Evolutionary conservation across 139 green algal species (phyloP), one percentile per base, ranked within the genome.

Genomic region (Picochlorum sp.): DNA sequence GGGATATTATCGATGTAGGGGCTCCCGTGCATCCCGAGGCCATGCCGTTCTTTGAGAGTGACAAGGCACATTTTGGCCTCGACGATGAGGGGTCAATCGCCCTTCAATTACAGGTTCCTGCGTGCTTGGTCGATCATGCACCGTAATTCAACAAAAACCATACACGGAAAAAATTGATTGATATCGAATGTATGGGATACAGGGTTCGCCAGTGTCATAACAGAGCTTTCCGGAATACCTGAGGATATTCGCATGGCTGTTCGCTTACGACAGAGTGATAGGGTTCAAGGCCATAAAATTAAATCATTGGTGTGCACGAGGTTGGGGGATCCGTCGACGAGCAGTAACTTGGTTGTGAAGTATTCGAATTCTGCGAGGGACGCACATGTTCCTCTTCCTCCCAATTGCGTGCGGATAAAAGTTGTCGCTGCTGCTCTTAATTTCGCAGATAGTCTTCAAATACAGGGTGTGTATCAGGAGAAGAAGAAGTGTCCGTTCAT

Each of bases 401-500:
- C 69, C 8, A 74, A 67, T 16, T 45, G 59, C 5, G 68, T 86
- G 6, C 50, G 76, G 4, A 75, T 89, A 9, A 62, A 62, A 4
- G 69, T 87, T 4, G 16, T 60, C 4, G 70, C 81, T 8, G 77
- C 78, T 0, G 68, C 63, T 26, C 62, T 92, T 10, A 91, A 92
- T 57, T 92, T 91, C 60, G 79, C 88, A 4, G 87, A 95, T 50
- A 73, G 74, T 1, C 65, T 94, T 9, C 66, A 80, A 31, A 58
- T 86, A 23, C 75, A 79, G 59, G 76, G 79, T 30, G 41, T 60
- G 34, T 83, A 79, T 63, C 65, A 78, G 63, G 85, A 86, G 20
- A 86, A 84, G 47, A 81, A 77, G 8, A 71, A 75, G 26, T 69
- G 88, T 28, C 90, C 90, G 0, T 96, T 95, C 65, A 71, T 95